phyloP scores from a whole-genome alignment of 768 basidiomycete genomes.

The Auricularia sp. region DNA sequence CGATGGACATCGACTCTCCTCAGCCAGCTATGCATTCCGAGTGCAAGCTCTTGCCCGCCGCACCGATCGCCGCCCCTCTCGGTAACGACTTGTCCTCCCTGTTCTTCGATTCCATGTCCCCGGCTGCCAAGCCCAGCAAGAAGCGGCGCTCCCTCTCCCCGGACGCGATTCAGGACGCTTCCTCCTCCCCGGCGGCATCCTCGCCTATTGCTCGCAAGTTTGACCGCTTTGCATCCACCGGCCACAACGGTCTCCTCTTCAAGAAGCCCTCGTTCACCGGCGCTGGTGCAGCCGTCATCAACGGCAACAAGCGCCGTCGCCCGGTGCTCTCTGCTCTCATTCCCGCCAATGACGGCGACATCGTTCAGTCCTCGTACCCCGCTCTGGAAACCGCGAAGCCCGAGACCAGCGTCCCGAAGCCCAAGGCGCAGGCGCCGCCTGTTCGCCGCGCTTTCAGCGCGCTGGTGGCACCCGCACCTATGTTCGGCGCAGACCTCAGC shows the following conservation, averaged over 20 bases:
- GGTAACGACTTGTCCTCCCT: conserved; percentile 41
- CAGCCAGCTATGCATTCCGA: conserved; percentile 30
- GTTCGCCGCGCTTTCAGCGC: conserved; percentile 70
- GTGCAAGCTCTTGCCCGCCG: conserved; percentile 8
- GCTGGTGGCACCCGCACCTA: conserved; percentile 36
- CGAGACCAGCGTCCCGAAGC: conserved; percentile 9
- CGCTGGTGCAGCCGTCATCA: conserved; percentile 36
- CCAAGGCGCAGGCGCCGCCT: conserved; percentile 32
- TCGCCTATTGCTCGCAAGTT: conserved; percentile 41
- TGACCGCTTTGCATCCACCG: conserved; percentile 29
- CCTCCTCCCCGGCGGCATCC: conserved; percentile 37
- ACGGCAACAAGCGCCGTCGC: conserved; percentile 50
- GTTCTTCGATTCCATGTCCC: conserved; percentile 51
- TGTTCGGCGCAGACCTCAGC: conserved; percentile 7
- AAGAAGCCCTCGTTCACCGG: conserved; percentile 38
- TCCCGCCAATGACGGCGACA: conserved; percentile 31
- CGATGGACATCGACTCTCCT: conserved; percentile 69
- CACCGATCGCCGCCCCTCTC: conserved; percentile 16
- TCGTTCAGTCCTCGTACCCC: conserved; percentile 35
- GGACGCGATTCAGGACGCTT: conserved; percentile 25
- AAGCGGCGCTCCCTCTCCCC: conserved; percentile 27
- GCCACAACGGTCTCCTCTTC: conserved; percentile 17
- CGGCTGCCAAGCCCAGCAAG: conserved; percentile 18
- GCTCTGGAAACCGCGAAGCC: conserved; percentile 16
- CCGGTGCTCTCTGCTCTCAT: conserved; percentile 60